Percentiles rank a stretch among this genome's conserved stretches.
Evolutionary conservation across 768 basidiomycete genomes (phyloP).

Genomic region (Xerocomellus amylosporus): DNA sequence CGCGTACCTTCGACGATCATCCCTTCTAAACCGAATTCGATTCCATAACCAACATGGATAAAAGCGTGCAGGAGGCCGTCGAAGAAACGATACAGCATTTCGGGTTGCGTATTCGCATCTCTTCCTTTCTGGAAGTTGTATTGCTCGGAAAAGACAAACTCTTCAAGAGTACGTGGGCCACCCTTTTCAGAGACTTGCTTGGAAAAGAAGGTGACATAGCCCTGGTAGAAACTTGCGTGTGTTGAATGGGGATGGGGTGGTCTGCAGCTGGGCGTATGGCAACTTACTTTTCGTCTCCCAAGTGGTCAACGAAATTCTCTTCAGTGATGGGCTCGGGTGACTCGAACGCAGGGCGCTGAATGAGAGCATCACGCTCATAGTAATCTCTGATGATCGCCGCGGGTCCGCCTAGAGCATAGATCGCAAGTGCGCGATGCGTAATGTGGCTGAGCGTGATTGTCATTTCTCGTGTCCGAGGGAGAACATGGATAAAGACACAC

Average conservation of each 20-base stretch:
- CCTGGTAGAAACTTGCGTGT: constrained; percentile 23
- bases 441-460: constrained; percentile 19
- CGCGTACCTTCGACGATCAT: constrained; percentile 57
- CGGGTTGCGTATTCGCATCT: constrained; percentile 33
- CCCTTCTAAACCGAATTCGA: constrained; percentile 62
- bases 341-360: constrained; percentile 24
- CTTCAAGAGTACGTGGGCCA: constrained; percentile 16
- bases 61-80: constrained; percentile 56
- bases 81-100: constrained; percentile 52
- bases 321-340: constrained; percentile 25
- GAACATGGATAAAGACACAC: constrained; percentile 7
- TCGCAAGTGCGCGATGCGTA: constrained; percentile 29
- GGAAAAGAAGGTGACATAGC: constrained; percentile 27
- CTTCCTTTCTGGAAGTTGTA: constrained; percentile 23
- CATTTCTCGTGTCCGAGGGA: no score
- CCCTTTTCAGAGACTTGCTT: constrained; percentile 18
- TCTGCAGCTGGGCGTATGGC: neutral
- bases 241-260: constrained; percentile 14
- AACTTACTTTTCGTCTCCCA: constrained; percentile 28
- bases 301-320: constrained; percentile 23
- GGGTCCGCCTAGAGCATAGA: constrained; percentile 27
- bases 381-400: constrained; percentile 24
- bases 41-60: constrained; percentile 60
- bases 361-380: constrained; percentile 20
- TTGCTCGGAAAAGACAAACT: constrained; percentile 32